Evolutionary conservation across 257 asterid species (phyloP).

Genomic region (Capsicum pubescens): DNA sequence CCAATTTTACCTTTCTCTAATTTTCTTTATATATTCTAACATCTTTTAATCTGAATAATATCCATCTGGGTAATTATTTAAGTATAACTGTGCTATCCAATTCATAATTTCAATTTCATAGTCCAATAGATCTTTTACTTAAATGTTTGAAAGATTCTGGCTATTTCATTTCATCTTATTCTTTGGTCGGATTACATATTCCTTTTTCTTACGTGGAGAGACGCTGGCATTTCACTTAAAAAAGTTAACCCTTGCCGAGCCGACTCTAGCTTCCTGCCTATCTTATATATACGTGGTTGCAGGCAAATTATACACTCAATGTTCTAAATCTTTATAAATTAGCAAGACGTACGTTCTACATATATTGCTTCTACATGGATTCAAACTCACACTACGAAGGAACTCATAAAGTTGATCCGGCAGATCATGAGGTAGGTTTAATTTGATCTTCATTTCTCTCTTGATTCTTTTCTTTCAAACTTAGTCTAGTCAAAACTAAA

Average conservation of each 20-base stretch:
- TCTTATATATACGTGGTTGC: neutral
- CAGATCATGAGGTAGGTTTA: neutral
- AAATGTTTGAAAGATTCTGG: neutral
- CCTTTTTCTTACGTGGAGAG: neutral
- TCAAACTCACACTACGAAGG: slow-evolving; percentile 9
- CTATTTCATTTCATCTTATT: neutral
- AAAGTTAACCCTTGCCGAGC: neutral
- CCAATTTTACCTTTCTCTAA: no score
- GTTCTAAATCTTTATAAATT: neutral
- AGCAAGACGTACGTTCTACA: neutral
- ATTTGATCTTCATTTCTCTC: neutral
- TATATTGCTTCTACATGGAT: neutral
- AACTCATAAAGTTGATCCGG: neutral
- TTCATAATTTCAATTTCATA: no score
- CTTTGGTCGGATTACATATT: no score
- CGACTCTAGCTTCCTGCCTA: neutral
- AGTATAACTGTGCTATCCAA: no score
- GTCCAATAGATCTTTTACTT: no score
- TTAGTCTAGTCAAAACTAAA: slow-evolving; percentile 2
- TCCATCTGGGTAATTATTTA: no score
- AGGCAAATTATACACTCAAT: neutral
- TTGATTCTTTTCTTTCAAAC: neutral
- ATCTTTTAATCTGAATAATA: no score
- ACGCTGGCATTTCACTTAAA: neutral
- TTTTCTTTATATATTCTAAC: no score